Evolutionary conservation across 2,329 filamentous ascomycete species (phyloP), one percentile per base, ranked within the genome.

Genomic region (Trichoderma pleuroti): DNA sequence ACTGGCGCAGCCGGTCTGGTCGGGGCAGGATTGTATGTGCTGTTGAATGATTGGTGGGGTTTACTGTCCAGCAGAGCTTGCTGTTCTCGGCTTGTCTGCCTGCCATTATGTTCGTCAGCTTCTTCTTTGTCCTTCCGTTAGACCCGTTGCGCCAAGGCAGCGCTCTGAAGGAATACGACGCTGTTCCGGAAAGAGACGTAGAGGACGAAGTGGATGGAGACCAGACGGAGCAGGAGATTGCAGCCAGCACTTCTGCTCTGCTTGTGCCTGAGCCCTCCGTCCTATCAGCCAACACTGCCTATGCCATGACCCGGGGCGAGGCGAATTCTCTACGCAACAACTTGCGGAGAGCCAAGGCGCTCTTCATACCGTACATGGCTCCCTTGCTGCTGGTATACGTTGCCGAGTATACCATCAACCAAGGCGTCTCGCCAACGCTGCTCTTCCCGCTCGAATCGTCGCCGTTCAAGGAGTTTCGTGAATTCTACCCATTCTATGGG

Each of bases 361-460:
- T 98, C 1, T 91, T 98, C 77, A 83, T 97, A 57, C 89, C 89
- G 0, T 91, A 91, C 80, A 98, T 99, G 94, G 85, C 97, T 4
- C 96, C 96, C 0, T 86, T 99, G 16, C 86, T 98, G 39, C 83
- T 98, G 18, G 96, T 99, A 34, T 99, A 98, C 79, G 88, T 98
- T 42, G 93, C 94, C 70, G 96, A 99, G 83, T 99, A 99, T 80
- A 97, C 93, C 69, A 98, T 98, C 81, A 98, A 98, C 82, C 94
- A 97, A 83, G 95, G 94, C 42, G 93, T 98, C 0, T 86, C 93
- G 0, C 95, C 96, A 1, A 97, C 94, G 0, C 84, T 98, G 0
- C 87, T 99, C 5, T 99, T 97, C 78, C 93, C 94, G 0, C 84
- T 98, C 1, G 78, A 85, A 1, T 81, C 87, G 12, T 91, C 92